These are phyloP conservation scores for Phylloporus sp. DNA, from an alignment of 768 basidiomycete species.

Conservation along the genomic window DNA sequence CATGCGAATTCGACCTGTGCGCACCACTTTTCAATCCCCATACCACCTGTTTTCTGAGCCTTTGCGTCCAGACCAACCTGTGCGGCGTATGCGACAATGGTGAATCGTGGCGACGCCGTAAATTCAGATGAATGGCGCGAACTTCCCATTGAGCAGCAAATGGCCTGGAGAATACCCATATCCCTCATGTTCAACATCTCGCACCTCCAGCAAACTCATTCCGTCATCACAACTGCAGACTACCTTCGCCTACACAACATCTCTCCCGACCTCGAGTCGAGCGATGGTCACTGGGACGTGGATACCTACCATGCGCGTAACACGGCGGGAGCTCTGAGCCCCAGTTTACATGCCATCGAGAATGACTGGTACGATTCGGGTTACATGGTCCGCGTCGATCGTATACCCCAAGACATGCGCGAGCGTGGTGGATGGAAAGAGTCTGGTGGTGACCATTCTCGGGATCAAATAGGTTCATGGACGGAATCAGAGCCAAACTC, in stretches of 20 bases:
- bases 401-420: constrained; percentile 30
- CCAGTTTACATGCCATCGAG: constrained; percentile 33
- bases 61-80: constrained; percentile 29
- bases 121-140: constrained; percentile 38
- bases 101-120: constrained; percentile 42
- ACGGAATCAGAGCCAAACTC: constrained; percentile 9
- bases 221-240: constrained; percentile 39
- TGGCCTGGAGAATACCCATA: constrained; percentile 34
- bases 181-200: constrained; percentile 43
- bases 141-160: constrained; percentile 35
- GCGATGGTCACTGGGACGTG: constrained; percentile 37
- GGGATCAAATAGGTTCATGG: constrained; percentile 20
- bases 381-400: constrained; percentile 35
- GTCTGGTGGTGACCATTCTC: constrained; percentile 9
- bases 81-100: constrained; percentile 41
- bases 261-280: constrained; percentile 30
- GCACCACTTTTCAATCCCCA: background rate
- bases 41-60: background rate
- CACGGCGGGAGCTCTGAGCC: constrained; percentile 9
- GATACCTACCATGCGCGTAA: constrained; percentile 30
- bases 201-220: constrained; percentile 33
- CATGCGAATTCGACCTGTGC: constrained; percentile 38
- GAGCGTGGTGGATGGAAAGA: constrained; percentile 29
- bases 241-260: constrained; percentile 41
- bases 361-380: constrained; percentile 39